Evolutionary conservation across 768 basidiomycete genomes (phyloP).

Genomic region (Kwoniella sp.): DNA sequence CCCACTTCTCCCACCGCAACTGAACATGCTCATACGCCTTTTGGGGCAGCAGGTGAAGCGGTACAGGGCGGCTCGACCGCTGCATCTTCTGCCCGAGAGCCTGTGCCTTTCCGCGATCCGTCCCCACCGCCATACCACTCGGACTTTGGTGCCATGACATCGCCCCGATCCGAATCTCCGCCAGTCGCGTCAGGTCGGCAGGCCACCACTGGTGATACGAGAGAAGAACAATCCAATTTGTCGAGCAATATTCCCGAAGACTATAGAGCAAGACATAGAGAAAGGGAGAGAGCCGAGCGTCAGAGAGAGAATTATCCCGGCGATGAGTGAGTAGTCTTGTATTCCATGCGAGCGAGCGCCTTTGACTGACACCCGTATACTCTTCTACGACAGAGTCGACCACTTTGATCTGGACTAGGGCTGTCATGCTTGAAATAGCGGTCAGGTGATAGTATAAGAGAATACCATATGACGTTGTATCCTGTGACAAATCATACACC

Average conservation of each 20-base stretch:
- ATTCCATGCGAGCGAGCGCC: too few relatives aligned
- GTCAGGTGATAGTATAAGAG: neutral
- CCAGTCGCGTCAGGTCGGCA: constrained; percentile 11
- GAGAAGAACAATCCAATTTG: constrained; percentile 7
- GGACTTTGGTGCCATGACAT: constrained; percentile 1
- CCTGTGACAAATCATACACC: neutral
- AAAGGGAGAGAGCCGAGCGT: constrained; percentile 19
- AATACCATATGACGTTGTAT: neutral
- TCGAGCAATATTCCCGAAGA: constrained; percentile 44
- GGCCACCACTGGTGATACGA: neutral
- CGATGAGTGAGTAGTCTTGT: constrained; percentile 21
- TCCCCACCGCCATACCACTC: neutral
- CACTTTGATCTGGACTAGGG: constrained; percentile 18
- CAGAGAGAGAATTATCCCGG: constrained; percentile 14
- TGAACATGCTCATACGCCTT: constrained; percentile 10
- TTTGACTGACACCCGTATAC: neutral
- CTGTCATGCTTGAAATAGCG: neutral
- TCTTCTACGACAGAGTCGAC: constrained; percentile 1
- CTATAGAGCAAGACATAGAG: constrained; percentile 41
- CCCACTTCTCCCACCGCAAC: constrained; percentile 27
- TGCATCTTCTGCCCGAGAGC: neutral
- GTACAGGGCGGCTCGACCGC: neutral
- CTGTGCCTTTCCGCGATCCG: neutral
- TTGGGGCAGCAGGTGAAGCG: constrained; percentile 10
- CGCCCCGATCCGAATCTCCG: neutral